Evolutionary conservation across 148 eudicot genomes (phyloP).

Genomic region (Cornus controversa): DNA sequence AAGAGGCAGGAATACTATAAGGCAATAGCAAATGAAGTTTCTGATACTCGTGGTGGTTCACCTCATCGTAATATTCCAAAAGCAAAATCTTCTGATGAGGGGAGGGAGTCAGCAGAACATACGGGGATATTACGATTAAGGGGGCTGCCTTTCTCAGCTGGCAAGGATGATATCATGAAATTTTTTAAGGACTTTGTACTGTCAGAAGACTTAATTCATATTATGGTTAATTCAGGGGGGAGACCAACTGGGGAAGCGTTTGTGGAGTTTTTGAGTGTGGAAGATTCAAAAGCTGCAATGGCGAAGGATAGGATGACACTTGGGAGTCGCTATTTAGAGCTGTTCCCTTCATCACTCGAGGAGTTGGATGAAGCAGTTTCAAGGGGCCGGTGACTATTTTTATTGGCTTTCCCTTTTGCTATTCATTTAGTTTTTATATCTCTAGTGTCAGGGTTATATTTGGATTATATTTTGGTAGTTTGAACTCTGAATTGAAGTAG

Average conservation of each 20-base stretch:
- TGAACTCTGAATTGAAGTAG: background rate
- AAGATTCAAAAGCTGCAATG: conserved; percentile 87
- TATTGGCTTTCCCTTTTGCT: background rate
- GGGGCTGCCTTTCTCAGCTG: conserved; percentile 79
- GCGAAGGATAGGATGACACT: conserved; percentile 76
- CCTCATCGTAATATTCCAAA: conserved; percentile 55
- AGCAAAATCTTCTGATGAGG: conserved; percentile 69
- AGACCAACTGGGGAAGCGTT: conserved; percentile 86
- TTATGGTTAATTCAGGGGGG: conserved; percentile 66
- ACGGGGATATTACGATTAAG: conserved; percentile 76
- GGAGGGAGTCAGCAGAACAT: conserved; percentile 63
- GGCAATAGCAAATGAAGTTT: conserved; percentile 78
- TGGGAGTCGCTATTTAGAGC: conserved; percentile 82
- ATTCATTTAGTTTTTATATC: background rate
- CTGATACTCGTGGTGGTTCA: conserved; percentile 64
- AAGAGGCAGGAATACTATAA: conserved; percentile 81
- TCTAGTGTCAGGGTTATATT: background rate
- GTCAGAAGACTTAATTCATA: conserved; percentile 57
- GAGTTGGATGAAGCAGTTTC: conserved; percentile 83
- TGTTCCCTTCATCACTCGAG: conserved; percentile 75
- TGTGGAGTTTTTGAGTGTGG: conserved; percentile 80
- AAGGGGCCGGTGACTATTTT: conserved; percentile 56
- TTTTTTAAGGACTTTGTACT: conserved; percentile 69
- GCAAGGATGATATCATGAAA: conserved; percentile 56
- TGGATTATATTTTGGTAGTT: background rate